Evolutionary conservation across 1,284 basidiomycete species (phyloP), one percentile per base, ranked within the genome.

Genomic region (Cryptococcus sp.): DNA sequence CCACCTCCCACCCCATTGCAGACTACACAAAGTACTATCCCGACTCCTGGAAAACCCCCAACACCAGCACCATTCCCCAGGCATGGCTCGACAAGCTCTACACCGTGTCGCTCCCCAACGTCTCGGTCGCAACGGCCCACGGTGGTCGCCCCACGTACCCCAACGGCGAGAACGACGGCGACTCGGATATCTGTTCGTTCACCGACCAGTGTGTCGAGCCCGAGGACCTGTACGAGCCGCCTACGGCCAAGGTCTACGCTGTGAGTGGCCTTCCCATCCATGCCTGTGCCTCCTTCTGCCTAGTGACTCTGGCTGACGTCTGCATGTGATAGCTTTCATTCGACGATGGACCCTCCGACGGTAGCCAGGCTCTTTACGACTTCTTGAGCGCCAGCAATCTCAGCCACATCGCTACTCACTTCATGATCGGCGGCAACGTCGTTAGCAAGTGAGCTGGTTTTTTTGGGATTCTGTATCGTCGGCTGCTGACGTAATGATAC

Each of bases 321-420:
- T 3, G 52, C 52, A 52, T 33, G 4, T 9, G 28, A 33, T 56
- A 73, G 65, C 63, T 76, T n/a, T 68, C 70, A 15, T 81, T 80
- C 67, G 80, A 81, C 62, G 80, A 82, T 62, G 81, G 81, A 24
- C 82, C 82, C 11, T 78, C 79, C 8, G 70, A 77, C 4, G 78
- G 76, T 57, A 80, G 79, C 6, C 77, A 79, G 8, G 62, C 66
- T n/a, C 73, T 82, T 36, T 79, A 82, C 66, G 66, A 78, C 60
- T 82, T 80, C 65, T 72, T 84, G 57, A 72, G 74, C 53, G 44
- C 76, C 55, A 75, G 82, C 61, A 75, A 80, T 61, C 71, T 81
- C 59, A 79, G 80, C 33, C 49, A 43, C 48, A 56, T 65, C 61
- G 79, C 81, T 5, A 84, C 83, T 20, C 83, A 84, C 70, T 84